phyloP scores from a whole-genome alignment of 2,329 filamentous ascomycete genomes.

The Mycosphaerella arachidis region DNA sequence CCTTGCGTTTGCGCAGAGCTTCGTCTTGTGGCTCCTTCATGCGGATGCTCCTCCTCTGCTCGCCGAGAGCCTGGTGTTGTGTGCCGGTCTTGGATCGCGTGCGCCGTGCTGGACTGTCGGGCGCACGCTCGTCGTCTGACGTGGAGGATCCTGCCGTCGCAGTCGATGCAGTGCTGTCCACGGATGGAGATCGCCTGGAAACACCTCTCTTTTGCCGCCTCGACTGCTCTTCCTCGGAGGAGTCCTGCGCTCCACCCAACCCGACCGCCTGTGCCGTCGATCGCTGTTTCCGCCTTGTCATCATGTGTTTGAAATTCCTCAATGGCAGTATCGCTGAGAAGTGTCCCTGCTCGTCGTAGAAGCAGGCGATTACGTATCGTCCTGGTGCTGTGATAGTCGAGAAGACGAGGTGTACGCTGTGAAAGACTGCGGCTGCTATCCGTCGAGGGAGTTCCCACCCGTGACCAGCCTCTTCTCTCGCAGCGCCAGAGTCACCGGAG shows the following conservation, averaged over 20 bases:
- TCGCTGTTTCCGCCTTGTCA: constrained; percentile 40
- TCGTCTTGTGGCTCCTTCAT: constrained; percentile 87
- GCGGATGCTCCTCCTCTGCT: constrained; percentile 73
- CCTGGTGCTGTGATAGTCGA: constrained; percentile 74
- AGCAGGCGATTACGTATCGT: constrained; percentile 74
- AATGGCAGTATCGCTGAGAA: constrained; percentile 76
- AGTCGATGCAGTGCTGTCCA: constrained; percentile 33
- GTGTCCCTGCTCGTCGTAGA: constrained; percentile 73
- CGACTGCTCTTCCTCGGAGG: constrained; percentile 29
- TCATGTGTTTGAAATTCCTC: constrained; percentile 53
- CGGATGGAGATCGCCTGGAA: constrained; percentile 38
- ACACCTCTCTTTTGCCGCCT: constrained; percentile 28
- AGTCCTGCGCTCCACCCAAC: constrained; percentile 29
- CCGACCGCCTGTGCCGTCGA: constrained; percentile 27
- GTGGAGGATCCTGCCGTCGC: constrained; percentile 64
- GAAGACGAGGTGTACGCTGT: constrained; percentile 72
- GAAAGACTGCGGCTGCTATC: constrained; percentile 67
- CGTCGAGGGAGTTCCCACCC: constrained; percentile 42
- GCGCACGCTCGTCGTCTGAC: constrained; percentile 48
- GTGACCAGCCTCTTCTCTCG: constrained; percentile 6
- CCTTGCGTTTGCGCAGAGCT: constrained; percentile 66
- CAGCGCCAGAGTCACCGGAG: constrained; percentile 14
- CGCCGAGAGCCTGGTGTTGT: constrained; percentile 48
- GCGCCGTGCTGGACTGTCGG: constrained; percentile 48
- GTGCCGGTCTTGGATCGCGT: constrained; percentile 59